Base-by-base conservation (phyloP, 139 green algal species). In the Chlorella sorokiniana region DNA sequence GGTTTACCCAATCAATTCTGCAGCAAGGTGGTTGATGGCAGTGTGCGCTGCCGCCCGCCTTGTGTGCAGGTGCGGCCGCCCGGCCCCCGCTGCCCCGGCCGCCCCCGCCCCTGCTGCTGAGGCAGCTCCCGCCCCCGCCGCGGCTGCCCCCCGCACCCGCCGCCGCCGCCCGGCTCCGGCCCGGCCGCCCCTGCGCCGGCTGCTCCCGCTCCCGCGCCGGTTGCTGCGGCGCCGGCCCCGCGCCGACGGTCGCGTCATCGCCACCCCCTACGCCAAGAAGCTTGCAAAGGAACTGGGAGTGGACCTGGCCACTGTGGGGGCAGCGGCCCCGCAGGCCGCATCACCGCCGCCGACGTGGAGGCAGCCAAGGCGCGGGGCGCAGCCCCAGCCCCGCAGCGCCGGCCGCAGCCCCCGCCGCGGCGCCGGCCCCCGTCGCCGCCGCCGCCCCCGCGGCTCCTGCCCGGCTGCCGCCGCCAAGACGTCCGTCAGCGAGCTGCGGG, bases 221-320 rank as follows among this genome's bases (percentile, higher is more conserved):
- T 85, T 29, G 64, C 89, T 16, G 67, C 86, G 10, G 31, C 14
- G 38, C 87, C 22, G 35, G 81, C 1, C 33, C 76, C 7, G 75
- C 86, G 27, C 76, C 84, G 93, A 97, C 72, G 93, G 94, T 44
- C 90, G 95, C 71, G 83, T 99, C 45, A 93, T 99, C 51, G 96
- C 96, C 35, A 99, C 96, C 1, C 96, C 96, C 35, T 99, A 98
- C 82, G 96, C 96, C 44, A 99, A 99, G 93, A 98, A 98, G 89
- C 94, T 98, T 48, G 96, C 96, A 40, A 98, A 97, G 90, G 89
- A 98, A 27, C 87, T 97, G 59, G 93, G 93, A 20, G 93, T 99
- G 8, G 94, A 98, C 87, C 90, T 99, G 51, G 85, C 88, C 18
- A 92, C 85, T 27, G 64, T 99, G 9, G 71, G 27, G 90, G 96